Evolutionary conservation across 257 asterid genomes (phyloP), one percentile per base, ranked within the genome.

Genomic region (Solanum pimpinellifolium): DNA sequence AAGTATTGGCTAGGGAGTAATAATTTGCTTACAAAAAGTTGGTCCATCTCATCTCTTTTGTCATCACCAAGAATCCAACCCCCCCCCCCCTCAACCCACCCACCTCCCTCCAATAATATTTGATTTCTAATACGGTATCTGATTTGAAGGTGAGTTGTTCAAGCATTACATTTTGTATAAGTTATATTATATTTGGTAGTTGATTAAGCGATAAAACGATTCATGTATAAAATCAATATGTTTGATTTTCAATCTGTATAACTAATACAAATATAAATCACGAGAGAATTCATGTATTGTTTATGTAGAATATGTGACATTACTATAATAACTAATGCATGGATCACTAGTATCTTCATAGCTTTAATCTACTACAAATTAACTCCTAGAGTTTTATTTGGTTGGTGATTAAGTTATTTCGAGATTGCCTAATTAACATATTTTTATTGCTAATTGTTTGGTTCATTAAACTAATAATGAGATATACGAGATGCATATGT

Each of bases 131-230:
- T 2, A 18, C 2, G 12, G 3, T 14, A 2, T 2, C 11, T 15
- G 7, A 1, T 70, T 31, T 3, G 23, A 2, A 29, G 23, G 23
- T 14, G 14, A 15, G 2, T 70, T 29, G 10, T 31, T 2, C 1
- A 2, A 7, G 6, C 1, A 29, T 7, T 29, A 27, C 29, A 6
- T 68, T 2, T 0, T 1, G 37, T 13, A 5, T 27, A 27, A 68
- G 11, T 12, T 12, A 68, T 27, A 68, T 68, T 7, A 29, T 14
- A 6, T 29, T 3, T 69, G 3, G 0, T 29, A 69, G 23, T 31
- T 7, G 12, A 13, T 68, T 69, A 1, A 15, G 23, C 3, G 3
- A 1, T 15, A 69, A 69, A 31, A 29, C 0, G 4, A 69, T 29
- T 68, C 2, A 69, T 14, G 23, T 14, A 29, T 27, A 69, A 29